A percentile compares a stretch with the other conserved stretches of the same genome.
phyloP scores from a whole-genome alignment of 164 flowering plant species.

The Taxillus chinensis region DNA sequence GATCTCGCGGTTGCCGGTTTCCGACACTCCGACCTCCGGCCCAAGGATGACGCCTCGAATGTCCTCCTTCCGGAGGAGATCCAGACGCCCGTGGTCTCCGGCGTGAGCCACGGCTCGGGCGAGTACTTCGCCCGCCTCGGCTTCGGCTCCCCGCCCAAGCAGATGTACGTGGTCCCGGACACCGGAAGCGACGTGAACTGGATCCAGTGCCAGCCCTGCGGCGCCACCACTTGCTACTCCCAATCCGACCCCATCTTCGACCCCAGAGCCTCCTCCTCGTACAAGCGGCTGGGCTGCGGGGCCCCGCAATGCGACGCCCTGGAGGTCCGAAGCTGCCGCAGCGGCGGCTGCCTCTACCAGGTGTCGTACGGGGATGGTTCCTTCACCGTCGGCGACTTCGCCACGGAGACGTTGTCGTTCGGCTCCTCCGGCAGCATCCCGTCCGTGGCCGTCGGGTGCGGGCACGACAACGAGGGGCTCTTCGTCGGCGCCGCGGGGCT shows the following conservation, averaged over 20 bases:
- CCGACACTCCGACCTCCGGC: not conserved
- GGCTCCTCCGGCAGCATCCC: constrained; percentile 22
- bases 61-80: not conserved
- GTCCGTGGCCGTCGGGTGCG: constrained; percentile 38
- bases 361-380: constrained; percentile 64
- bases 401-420: constrained; percentile 41
- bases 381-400: constrained; percentile 41
- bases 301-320: not conserved
- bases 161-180: constrained; percentile 2
- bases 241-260: constrained; percentile 6
- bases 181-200: constrained; percentile 5
- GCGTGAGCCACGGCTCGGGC: not conserved
- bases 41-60: not conserved
- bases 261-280: not conserved
- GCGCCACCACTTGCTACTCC: not conserved
- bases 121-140: constrained; percentile 6
- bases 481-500: constrained; percentile 41
- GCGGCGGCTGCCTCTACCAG: constrained; percentile 29
- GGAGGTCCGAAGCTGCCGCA: constrained; percentile 11
- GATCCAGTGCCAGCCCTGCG: constrained; percentile 4
- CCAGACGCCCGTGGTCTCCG: constrained; percentile 5
- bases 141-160: not conserved
- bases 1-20: not conserved
- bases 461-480: constrained; percentile 37
- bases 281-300: not conserved